These are phyloP conservation scores for Exophiala dermatitidis DNA, from an alignment of 2,329 filamentous ascomycete genomes.

Conservation along the genomic window DNA sequence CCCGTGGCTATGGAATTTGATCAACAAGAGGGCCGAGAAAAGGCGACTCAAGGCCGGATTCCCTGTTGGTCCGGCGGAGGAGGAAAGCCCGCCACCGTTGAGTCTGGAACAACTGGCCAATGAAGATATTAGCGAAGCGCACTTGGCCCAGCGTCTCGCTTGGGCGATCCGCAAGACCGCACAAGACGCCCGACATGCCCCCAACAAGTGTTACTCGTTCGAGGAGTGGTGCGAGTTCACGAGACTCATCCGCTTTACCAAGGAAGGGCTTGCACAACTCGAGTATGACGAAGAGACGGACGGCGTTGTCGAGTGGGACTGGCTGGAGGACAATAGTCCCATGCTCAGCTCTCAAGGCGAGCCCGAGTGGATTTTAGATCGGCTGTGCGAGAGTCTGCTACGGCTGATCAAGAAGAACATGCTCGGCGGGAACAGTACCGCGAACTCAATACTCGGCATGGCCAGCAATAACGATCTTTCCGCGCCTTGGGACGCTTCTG, in stretches of 20 bases:
- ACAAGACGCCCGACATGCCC: slow-evolving; percentile 52
- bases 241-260: slow-evolving; percentile 58
- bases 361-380: slow-evolving; percentile 60
- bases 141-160: slow-evolving; percentile 57
- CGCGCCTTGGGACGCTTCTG: slow-evolving; percentile 3
- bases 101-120: slow-evolving; percentile 42
- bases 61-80: slow-evolving; percentile 29
- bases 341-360: slow-evolving; percentile 58
- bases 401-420: slow-evolving; percentile 29
- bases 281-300: slow-evolving; percentile 48
- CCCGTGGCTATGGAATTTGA: slow-evolving; percentile 35
- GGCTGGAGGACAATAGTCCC: slow-evolving; percentile 62
- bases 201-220: slow-evolving; percentile 63
- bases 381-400: slow-evolving; percentile 57
- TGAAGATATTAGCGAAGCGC: slow-evolving; percentile 46
- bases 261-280: slow-evolving; percentile 31
- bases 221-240: slow-evolving; percentile 85
- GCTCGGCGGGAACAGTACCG: slow-evolving; percentile 8
- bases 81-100: slow-evolving; percentile 6
- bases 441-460: background rate
- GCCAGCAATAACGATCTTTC: slow-evolving; percentile 7
- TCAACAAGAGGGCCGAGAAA: slow-evolving; percentile 37
- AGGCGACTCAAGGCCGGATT: slow-evolving; percentile 45
- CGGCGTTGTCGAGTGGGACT: slow-evolving; percentile 61
- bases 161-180: slow-evolving; percentile 63